Evolutionary conservation across 1,284 basidiomycete species (phyloP).

Genomic region (Pseudozyma thailandica): DNA sequence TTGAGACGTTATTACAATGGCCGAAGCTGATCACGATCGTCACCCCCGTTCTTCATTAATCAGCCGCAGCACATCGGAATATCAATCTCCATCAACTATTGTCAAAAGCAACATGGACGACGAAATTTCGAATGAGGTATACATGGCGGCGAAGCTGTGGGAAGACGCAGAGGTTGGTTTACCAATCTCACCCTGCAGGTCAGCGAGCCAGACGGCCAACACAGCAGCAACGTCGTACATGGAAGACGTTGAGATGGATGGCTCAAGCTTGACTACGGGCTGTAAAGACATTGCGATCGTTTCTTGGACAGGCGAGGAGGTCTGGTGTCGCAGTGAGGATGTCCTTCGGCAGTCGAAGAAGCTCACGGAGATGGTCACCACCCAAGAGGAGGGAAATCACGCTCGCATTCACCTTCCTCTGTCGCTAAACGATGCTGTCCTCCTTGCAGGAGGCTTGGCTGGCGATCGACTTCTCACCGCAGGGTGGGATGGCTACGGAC

Average conservation of each 20-base stretch:
- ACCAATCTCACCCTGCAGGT: not conserved
- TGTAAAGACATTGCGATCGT: not conserved
- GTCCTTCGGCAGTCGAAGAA: not conserved
- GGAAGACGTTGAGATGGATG: not conserved
- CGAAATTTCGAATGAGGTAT: too few species aligned
- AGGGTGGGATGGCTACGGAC: not conserved
- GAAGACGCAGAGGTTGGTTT: not conserved
- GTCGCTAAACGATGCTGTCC: not conserved
- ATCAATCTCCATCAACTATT: too few species aligned
- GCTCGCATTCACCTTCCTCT: not conserved
- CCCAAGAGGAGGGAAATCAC: not conserved
- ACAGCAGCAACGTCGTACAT: not conserved
- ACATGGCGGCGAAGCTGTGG: not conserved
- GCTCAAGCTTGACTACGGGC: not conserved
- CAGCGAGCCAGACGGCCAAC: not conserved
- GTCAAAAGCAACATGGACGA: too few species aligned
- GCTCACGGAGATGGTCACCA: not conserved
- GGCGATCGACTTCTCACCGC: not conserved
- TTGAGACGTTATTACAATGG: too few species aligned
- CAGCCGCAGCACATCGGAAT: too few species aligned
- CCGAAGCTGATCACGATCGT: too few species aligned
- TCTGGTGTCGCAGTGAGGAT: not conserved
- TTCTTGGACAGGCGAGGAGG: not conserved
- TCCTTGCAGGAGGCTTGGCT: not conserved
- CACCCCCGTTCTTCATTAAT: too few species aligned